Conservation (phyloP, 2,329 filamentous ascomycete genomes). For the Escovopsis sp. region DNA sequence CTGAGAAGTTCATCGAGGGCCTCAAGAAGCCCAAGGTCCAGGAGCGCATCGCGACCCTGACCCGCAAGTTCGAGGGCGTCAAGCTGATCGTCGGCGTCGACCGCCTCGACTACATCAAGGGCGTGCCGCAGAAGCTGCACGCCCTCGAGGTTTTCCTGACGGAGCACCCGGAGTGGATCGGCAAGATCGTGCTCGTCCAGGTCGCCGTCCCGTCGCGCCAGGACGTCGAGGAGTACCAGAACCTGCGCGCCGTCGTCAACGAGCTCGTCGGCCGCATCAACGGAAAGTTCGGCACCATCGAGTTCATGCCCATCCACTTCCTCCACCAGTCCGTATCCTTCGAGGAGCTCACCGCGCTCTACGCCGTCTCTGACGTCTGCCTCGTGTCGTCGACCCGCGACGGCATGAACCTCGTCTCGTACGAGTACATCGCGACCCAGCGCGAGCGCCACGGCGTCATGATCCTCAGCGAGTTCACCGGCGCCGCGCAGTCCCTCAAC, state of each 20-base stretch:
- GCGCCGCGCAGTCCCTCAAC: slow-evolving; percentile 86
- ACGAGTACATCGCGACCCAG: slow-evolving; percentile 95
- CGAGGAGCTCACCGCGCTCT: slow-evolving; percentile 86
- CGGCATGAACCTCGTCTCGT: slow-evolving; percentile 97
- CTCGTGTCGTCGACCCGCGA: slow-evolving; percentile 92
- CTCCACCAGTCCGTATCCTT: slow-evolving; percentile 93
- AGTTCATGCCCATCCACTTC: slow-evolving; percentile 99
- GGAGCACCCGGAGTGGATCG: slow-evolving; percentile 95
- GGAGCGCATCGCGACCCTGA: slow-evolving; percentile 70
- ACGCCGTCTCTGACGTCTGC: slow-evolving; percentile 83
- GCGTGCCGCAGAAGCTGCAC: slow-evolving; percentile 92
- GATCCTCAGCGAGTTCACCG: slow-evolving; percentile 93
- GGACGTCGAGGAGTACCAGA: slow-evolving; percentile 97
- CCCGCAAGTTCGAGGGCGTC: slow-evolving; percentile 86
- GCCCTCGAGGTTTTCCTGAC: slow-evolving; percentile 93
- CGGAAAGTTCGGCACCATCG: slow-evolving; percentile 88
- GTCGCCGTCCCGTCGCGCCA: slow-evolving; percentile 89
- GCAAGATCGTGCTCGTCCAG: slow-evolving; percentile 90
- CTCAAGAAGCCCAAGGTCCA: slow-evolving; percentile 75
- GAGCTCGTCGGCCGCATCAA: slow-evolving; percentile 96
- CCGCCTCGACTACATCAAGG: slow-evolving; percentile 96
- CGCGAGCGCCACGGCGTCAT: slow-evolving; percentile 80
- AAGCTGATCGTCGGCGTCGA: slow-evolving; percentile 96
- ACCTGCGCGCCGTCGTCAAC: slow-evolving; percentile 86
- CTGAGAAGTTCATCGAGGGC: slow-evolving; percentile 87